These are phyloP conservation scores for Colletotrichum somersetense DNA, from an alignment of 2,329 filamentous ascomycete genomes.

Conservation along the genomic window DNA sequence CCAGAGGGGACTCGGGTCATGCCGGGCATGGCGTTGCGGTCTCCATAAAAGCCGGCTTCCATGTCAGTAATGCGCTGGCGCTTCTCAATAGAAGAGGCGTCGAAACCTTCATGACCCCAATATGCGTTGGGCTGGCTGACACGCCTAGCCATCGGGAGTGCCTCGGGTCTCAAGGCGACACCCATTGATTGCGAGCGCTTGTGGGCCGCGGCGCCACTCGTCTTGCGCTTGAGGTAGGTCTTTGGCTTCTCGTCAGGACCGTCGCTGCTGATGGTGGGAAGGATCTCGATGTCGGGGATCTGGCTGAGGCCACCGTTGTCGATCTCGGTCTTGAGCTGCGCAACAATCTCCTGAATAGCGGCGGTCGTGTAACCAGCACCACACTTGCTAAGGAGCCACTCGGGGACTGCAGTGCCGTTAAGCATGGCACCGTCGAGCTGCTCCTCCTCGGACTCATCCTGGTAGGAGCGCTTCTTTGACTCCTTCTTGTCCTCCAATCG, in stretches of 20 bases:
- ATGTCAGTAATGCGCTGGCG: conserved; percentile 46
- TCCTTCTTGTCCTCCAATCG: conserved; percentile 61
- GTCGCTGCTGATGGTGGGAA: conserved; percentile 64
- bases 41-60: conserved; percentile 42
- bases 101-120: conserved; percentile 40
- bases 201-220: conserved; percentile 44
- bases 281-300: conserved; percentile 70
- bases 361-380: conserved; percentile 61
- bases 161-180: conserved; percentile 44
- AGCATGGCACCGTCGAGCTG: conserved; percentile 49
- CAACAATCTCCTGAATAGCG: conserved; percentile 62
- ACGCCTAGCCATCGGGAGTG: conserved; percentile 46
- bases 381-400: conserved; percentile 63
- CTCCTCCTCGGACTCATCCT: conserved; percentile 48
- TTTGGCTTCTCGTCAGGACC: conserved; percentile 48
- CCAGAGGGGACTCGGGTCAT: conserved; percentile 35
- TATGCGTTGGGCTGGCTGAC: conserved; percentile 46
- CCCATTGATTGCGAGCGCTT: conserved; percentile 54
- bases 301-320: conserved; percentile 56
- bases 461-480: conserved; percentile 49
- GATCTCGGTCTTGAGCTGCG: conserved; percentile 60
- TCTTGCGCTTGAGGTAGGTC: conserved; percentile 46
- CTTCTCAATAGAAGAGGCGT: conserved; percentile 47
- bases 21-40: conserved; percentile 44
- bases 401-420: conserved; percentile 58